Evolutionary conservation across 1,284 basidiomycete genomes (phyloP), one percentile per base, ranked within the genome.

Genomic region (Moniliella sp.): DNA sequence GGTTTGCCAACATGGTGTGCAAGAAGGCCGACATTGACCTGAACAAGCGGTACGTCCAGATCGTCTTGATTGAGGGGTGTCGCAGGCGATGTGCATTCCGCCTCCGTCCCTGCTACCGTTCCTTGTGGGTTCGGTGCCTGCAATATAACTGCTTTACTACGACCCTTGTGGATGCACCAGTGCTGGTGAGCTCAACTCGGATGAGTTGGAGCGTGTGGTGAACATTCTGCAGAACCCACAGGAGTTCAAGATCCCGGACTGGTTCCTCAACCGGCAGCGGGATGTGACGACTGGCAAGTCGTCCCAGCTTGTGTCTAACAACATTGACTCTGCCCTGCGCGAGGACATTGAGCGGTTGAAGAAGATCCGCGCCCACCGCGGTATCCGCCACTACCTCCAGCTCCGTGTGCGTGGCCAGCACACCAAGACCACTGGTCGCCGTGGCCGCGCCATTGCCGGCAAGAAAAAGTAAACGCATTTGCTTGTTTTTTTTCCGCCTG

Each of bases 11-110:
- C 70, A 70, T 97, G 60, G 88, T 97, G 56, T 94, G 86, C 76
- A 97, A 97, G 71, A 99, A 99, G 73, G 91, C 91, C 51, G 91
- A 97, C 69, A 80, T 99, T 38, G 86, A 97, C 64, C 74, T 99
- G 48, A 79, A 74, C 72, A 99, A 99, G 71, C 81, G 91, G 86
- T 91, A 57, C 45, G 78, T 68, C n/a, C 5, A 23, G 7, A 23
- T 23, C 19, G n/a, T 23, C 7, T 7, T 7, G 7, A 23, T n/a
- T 23, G 7, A n/a, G 19, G 7, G n/a, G 19, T 23, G 19, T 5
- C 7, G 5, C n/a, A n/a, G 19, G 19, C 19, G 25, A 12, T 28
- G 11, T 3, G 13, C 9, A 16, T 10, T 28, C 4, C 14, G 27
- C 14, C n/a, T 14, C 30, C 12, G 30, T 10, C 30, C 10, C 12